Base-by-base conservation (phyloP, 768 basidiomycete genomes). In the Astraeus odoratus region DNA sequence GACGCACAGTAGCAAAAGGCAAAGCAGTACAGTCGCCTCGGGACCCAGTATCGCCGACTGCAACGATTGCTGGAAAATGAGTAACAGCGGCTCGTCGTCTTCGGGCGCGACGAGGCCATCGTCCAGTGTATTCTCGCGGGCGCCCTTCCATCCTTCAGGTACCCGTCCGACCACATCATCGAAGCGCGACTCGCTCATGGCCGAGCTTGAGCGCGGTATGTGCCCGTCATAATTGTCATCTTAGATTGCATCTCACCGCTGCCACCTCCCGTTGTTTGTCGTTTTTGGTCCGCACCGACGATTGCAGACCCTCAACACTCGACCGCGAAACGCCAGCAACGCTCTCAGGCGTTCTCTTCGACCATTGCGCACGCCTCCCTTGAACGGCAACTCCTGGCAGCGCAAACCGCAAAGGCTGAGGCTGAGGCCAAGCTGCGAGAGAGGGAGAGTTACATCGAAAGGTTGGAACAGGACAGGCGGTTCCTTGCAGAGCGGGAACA, bases 341-440 rank as follows among this genome's bases (percentile, higher is more conserved):
- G 80, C n/a, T 48, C 64, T 2, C 78, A 81, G 51, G 73, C 76
- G 0, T 79, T 88, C 53, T 71, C 76, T 0, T 76, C 81, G 0
- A 73, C 77, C 42, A 70, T 86, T 53, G 65, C 78, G 2, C 77
- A 80, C 51, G 74, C 83, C 3, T 67, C 75, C 1, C 68, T 88
- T 15, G 84, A 88, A 54, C 67, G 86, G n/a, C 78, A 81, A 50
- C 71, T 89, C 1, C 64, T 78, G 8, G 67, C 80, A 3, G 71
- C 77, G 0, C 79, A 86, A 48, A 74, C 80, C 0, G 67, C 76
- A 5, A 80, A 79, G 50, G 62, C 75, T 18, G 82, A 86, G 29
- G 65, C 86, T 29, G 84, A 88, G 59, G 71, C 74, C 10, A 81
- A 80, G 57, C 65, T 88, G 3, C 70, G 80, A 25, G 81, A 88